Evolutionary conservation across 805 yeast species (phyloP).

Genomic region (Schizosaccharomyces pombe): DNA sequence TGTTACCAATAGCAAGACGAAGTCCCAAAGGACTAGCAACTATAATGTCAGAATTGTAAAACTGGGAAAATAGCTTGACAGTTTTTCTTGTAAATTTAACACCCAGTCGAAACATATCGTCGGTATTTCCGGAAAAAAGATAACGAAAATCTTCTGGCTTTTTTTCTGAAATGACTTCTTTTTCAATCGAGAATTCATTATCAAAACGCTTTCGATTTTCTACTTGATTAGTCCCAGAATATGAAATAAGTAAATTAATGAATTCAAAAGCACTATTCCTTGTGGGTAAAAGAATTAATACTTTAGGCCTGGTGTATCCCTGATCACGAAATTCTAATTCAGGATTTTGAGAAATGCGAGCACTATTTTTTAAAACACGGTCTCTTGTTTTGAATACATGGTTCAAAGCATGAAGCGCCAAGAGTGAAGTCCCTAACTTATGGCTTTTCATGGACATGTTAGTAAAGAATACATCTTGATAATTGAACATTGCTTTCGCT

Average conservation of each 20-base stretch:
- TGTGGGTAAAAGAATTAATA: conserved; percentile 61
- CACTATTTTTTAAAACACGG: conserved; percentile 53
- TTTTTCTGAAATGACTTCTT: conserved; percentile 23
- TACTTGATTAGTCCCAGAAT: conserved; percentile 47
- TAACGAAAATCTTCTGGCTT: conserved; percentile 71
- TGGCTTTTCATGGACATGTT: not conserved
- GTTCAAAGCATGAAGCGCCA: conserved; percentile 49
- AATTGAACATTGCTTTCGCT: not conserved
- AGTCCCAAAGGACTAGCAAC: conserved; percentile 84
- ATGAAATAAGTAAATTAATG: conserved; percentile 33
- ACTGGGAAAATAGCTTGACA: conserved; percentile 58
- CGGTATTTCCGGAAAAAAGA: conserved; percentile 66
- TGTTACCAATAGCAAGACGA: conserved; percentile 50
- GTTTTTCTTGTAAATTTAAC: conserved; percentile 73
- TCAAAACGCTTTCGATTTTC: conserved; percentile 62
- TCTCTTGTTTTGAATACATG: conserved; percentile 77
- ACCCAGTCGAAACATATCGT: conserved; percentile 83
- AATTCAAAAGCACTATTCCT: conserved; percentile 53
- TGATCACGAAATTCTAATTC: conserved; percentile 57
- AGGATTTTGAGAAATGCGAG: conserved; percentile 23
- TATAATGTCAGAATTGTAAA: conserved; percentile 64
- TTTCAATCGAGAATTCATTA: conserved; percentile 38
- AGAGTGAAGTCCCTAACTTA: conserved; percentile 20
- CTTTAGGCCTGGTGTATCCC: conserved; percentile 87
- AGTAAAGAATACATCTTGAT: not conserved